Conservation (phyloP, 2,329 filamentous ascomycete genomes). For the Alternaria angustiovoidea region DNA sequence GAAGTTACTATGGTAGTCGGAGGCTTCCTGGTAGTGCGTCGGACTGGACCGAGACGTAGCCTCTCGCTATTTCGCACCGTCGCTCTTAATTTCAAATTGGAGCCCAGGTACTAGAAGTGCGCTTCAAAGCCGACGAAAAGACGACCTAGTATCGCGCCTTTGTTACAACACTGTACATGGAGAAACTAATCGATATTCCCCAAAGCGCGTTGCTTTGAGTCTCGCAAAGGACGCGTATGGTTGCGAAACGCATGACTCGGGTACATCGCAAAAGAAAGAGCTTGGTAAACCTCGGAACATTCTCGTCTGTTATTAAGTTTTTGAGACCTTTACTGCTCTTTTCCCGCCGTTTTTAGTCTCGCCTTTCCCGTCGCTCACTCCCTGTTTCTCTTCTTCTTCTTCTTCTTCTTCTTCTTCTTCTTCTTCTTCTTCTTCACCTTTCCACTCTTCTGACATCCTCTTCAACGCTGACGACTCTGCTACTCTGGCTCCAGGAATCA, state of each 20-base stretch:
- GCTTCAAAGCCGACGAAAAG: neutral
- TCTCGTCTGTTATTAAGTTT: neutral
- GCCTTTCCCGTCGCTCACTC: too few species aligned
- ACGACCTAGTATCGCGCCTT: neutral
- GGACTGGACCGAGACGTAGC: conserved; percentile 1
- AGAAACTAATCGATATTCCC: neutral
- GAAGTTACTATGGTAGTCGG: neutral
- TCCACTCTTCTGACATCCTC: too few species aligned
- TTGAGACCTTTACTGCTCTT: too few species aligned
- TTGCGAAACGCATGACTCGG: neutral
- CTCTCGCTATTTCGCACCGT: neutral
- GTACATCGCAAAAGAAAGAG: neutral
- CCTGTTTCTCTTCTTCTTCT: too few species aligned
- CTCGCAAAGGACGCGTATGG: neutral
- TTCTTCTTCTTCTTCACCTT: too few species aligned
- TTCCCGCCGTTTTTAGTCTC: too few species aligned
- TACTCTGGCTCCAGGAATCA: neutral
- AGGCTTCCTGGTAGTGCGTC: neutral
- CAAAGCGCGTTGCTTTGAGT: neutral
- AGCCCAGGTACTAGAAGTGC: neutral
- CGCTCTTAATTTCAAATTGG: neutral
- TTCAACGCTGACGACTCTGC: too few species aligned
- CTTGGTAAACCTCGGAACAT: neutral
- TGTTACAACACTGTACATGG: neutral
- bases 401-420: too few species aligned